Conservation (phyloP, 495 filamentous ascomycete species). For the Aspergillus carlsbadensis region DNA sequence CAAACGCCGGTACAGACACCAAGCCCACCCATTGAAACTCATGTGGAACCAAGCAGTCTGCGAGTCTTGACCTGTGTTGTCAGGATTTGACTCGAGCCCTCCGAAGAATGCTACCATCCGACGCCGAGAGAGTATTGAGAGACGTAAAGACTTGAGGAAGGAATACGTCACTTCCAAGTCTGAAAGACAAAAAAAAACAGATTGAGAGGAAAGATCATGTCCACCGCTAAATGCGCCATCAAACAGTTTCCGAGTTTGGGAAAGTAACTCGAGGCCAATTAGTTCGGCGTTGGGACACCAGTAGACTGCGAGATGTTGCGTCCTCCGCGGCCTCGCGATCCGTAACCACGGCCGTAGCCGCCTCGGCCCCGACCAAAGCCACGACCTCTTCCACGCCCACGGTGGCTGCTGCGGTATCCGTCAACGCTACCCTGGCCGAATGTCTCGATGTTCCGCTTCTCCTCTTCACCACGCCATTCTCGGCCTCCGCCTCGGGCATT, state of each 20-base stretch:
- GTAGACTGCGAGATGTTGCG: constrained; percentile 40
- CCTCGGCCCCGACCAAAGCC: constrained; percentile 55
- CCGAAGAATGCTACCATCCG: constrained; percentile 22
- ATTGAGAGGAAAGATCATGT: constrained; percentile 22
- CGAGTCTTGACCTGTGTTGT: constrained; percentile 11
- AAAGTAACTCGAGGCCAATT: constrained; percentile 18
- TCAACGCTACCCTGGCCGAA: constrained; percentile 99
- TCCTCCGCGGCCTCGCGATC: constrained; percentile 40
- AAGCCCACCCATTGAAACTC: constrained; percentile 21
- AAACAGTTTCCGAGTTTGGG: constrained; percentile 17
- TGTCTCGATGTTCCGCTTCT: constrained; percentile 94
- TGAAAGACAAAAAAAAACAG: constrained; percentile 13
- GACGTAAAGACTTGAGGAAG: constrained; percentile 18
- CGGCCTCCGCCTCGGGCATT: constrained; percentile 71
- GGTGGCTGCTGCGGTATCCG: constrained; percentile 72
- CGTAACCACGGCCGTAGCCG: constrained; percentile 54
- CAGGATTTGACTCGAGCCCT: constrained; percentile 17
- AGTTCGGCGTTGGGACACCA: constrained; percentile 42
- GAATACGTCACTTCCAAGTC: constrained; percentile 17
- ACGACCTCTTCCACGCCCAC: constrained; percentile 67
- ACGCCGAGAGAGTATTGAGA: constrained; percentile 24
- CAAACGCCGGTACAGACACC: constrained; percentile 26
- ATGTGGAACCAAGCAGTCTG: constrained; percentile 19
- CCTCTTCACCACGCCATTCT: constrained; percentile 89
- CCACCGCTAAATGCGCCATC: constrained; percentile 28